phyloP scores from a whole-genome alignment of 331 rosid species.

The Malus hybrid region DNA sequence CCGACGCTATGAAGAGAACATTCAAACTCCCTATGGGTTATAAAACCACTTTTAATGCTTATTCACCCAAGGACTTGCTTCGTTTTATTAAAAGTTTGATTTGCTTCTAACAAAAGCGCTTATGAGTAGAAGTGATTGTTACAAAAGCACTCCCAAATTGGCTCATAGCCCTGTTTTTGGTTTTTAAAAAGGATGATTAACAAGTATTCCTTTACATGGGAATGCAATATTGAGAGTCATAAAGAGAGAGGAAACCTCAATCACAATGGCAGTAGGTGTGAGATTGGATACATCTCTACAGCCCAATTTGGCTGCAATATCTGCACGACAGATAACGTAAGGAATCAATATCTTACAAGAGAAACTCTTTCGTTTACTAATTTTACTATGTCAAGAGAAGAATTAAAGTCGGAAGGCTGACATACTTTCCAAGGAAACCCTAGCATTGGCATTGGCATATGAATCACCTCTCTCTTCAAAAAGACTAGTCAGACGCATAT shows the following conservation, averaged over 20 bases:
- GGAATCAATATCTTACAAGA: not conserved
- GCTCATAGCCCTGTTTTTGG: not conserved
- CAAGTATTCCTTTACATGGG: not conserved
- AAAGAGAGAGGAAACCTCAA: slow-evolving; percentile 59
- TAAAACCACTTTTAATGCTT: too few species aligned
- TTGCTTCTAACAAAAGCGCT: too few species aligned
- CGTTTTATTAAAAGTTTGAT: too few species aligned
- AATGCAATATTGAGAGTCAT: not conserved
- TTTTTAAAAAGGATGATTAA: not conserved
- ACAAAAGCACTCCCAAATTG: too few species aligned
- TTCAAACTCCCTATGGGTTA: too few species aligned
- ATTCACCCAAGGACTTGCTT: too few species aligned
- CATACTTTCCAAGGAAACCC: slow-evolving; percentile 82
- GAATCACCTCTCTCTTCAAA: slow-evolving; percentile 65
- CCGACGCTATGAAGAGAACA: too few species aligned
- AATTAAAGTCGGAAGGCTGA: not conserved
- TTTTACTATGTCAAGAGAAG: not conserved
- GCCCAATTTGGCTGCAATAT: slow-evolving; percentile 61
- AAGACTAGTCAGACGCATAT: slow-evolving; percentile 54
- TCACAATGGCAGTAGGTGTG: slow-evolving; percentile 74
- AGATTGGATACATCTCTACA: slow-evolving; percentile 50
- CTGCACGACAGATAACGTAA: slow-evolving; percentile 28
- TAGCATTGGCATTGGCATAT: slow-evolving; percentile 71
- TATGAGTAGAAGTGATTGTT: too few species aligned
- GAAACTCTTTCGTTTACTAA: not conserved